Base-by-base conservation (phyloP, 208 protist genomes). In the Giardia muris region DNA sequence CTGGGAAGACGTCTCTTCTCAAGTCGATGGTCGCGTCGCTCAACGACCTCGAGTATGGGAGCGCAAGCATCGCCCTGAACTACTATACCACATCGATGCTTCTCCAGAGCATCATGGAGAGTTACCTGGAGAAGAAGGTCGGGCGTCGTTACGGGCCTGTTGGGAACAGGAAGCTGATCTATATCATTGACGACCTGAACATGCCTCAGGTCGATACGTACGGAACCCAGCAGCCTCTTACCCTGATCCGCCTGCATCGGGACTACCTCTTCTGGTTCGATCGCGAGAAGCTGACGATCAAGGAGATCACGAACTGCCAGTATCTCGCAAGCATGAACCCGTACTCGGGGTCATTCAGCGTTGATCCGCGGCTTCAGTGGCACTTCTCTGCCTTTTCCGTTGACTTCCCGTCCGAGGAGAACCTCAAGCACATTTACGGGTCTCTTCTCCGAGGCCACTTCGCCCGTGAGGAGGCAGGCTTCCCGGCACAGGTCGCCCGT, bases 241-340 rank as follows among this genome's bases (percentile, higher is more conserved):
- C 97, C 43, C 95, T 99, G 30, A 94, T 99, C 46, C 96, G 98
- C 93, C 97, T 98, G 95, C 97, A 98, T 94, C 95, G 3, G 2
- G 97, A 98, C 92, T 99, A 98, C 93, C 96, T 96, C 67, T 97
- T 97, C 95, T 99, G 97, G 97, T 99, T 98, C 94, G 98, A 98
- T 94, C 95, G 97, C 47, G 94, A 97, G 96, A 98, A 96, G 57
- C 93, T 96, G 39, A n/a, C 2, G 93, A 86, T 97, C 86, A 98
- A 98, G 95, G 96, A 98, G 92, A 96, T 99, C 87, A 95, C 96
- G 46, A 97, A 98, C 92, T 94, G 97, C 44, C 96, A 97, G 92
- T 98, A 98, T 93, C 95, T 98, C 44, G 96, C 96, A 48, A 96
- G 97, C 86, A 98, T 99, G 97, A 99, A 99, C 94, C 98, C 97